phyloP scores from a whole-genome alignment of 768 basidiomycete species.

The Auricularia heimuer region DNA sequence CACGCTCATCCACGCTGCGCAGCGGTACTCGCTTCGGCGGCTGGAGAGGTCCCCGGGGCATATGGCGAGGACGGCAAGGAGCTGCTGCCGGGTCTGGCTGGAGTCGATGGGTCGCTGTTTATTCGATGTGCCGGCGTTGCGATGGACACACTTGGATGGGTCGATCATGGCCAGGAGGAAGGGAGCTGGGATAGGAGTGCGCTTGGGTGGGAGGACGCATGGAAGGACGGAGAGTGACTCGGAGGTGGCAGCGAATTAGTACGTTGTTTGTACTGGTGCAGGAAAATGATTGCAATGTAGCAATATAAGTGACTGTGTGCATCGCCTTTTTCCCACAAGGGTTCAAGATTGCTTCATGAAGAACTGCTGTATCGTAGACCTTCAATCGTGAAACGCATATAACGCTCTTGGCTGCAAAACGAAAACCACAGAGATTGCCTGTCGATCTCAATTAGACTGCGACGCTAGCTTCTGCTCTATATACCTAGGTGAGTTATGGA shows the following conservation, averaged over 20 bases:
- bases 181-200: conserved; percentile 48
- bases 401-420: no score
- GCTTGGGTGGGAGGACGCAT: conserved; percentile 52
- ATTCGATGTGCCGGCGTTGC: conserved; percentile 46
- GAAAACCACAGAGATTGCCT: no score
- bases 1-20: conserved; percentile 37
- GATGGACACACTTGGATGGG: conserved; percentile 49
- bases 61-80: conserved; percentile 31
- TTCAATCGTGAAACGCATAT: no score
- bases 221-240: conserved; percentile 23
- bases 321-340: no score
- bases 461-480: no score
- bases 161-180: conserved; percentile 37
- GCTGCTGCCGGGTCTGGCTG: conserved; percentile 33
- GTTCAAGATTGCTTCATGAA: no score
- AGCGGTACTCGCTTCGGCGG: conserved; percentile 35
- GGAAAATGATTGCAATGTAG: no score
- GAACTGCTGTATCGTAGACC: no score
- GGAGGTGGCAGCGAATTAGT: background rate
- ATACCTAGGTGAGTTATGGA: no score
- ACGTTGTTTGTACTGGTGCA: background rate
- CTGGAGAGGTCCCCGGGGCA: conserved; percentile 34
- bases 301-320: no score
- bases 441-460: no score
- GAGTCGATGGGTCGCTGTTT: conserved; percentile 48